Percentiles rank a stretch among this genome's conserved stretches.
These are phyloP conservation scores for Podospora pseudopauciseta DNA, from an alignment of 495 filamentous ascomycete species.

Conservation along the genomic window DNA sequence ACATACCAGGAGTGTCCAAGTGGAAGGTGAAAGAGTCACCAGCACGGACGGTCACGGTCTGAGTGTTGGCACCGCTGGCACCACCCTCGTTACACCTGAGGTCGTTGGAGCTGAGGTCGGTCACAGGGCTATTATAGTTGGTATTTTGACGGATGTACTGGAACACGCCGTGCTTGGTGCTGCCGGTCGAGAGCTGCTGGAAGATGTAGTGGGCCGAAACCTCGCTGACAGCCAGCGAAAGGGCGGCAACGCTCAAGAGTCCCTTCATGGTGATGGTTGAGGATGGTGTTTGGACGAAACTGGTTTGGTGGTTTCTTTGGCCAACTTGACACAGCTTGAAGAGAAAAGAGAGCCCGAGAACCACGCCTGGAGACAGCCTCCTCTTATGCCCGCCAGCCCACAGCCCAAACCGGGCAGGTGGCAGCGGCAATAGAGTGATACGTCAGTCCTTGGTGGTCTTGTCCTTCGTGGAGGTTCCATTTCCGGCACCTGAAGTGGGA, in stretches of 20 bases:
- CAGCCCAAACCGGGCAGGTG: conserved; percentile 6
- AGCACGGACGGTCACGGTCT: conserved; percentile 45
- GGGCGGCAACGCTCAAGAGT: conserved; percentile 30
- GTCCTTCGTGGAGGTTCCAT: background rate
- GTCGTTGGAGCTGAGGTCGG: conserved; percentile 49
- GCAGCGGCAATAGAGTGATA: background rate
- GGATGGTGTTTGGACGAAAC: background rate
- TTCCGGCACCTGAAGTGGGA: conserved; percentile 3
- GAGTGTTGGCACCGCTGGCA: conserved; percentile 42
- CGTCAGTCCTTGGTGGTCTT: background rate
- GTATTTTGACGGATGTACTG: conserved; percentile 54
- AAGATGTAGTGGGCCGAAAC: conserved; percentile 52
- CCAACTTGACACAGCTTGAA: background rate
- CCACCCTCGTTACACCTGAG: conserved; percentile 57
- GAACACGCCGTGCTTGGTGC: conserved; percentile 41
- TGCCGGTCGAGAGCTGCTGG: conserved; percentile 45
- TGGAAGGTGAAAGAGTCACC: conserved; percentile 51
- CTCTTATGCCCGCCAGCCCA: background rate
- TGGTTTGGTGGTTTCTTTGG: background rate
- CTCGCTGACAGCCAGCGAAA: conserved; percentile 37
- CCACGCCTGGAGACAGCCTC: background rate
- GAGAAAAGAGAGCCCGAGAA: background rate
- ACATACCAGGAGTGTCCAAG: conserved; percentile 45
- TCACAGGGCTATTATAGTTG: conserved; percentile 61
- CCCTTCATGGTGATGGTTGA: conserved; percentile 37